Conservation (phyloP, 1,284 basidiomycete species). For the Coniferiporia sulphurascens region DNA sequence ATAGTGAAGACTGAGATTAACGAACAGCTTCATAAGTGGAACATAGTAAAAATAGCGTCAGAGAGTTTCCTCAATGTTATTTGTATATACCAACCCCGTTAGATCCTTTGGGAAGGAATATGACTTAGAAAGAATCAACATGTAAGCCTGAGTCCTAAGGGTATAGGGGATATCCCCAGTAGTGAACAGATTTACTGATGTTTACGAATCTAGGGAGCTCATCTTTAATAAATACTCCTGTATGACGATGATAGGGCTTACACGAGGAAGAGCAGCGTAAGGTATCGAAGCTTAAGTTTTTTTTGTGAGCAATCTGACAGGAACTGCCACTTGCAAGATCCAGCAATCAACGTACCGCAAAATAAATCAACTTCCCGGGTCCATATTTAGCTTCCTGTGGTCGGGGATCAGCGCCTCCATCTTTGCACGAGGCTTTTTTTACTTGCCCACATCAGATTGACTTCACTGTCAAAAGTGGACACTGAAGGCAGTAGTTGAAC, state of each 20-base stretch:
- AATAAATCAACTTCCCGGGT: too few species aligned
- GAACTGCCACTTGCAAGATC: too few species aligned
- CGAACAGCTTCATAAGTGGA: neutral
- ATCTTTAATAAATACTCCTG: neutral
- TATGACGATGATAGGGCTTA: neutral
- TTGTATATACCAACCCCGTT: neutral
- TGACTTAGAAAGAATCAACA: neutral
- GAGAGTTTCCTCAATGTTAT: neutral
- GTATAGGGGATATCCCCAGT: neutral
- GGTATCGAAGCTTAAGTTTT: neutral
- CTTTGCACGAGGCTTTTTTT: neutral
- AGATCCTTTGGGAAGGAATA: neutral
- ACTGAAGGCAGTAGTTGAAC: neutral
- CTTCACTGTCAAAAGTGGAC: neutral
- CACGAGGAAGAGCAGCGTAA: neutral
- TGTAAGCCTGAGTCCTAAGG: neutral
- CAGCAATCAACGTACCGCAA: too few species aligned
- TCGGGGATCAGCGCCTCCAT: neutral
- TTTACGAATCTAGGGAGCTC: neutral
- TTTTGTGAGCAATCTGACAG: neutral
- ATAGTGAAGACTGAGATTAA: neutral
- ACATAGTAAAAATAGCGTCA: neutral
- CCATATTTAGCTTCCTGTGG: neutral
- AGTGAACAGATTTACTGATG: neutral
- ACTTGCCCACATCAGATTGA: neutral